These are phyloP conservation scores for Globisporangium canariense DNA, from an alignment of 352 stramenopile species.

Conservation along the genomic window DNA sequence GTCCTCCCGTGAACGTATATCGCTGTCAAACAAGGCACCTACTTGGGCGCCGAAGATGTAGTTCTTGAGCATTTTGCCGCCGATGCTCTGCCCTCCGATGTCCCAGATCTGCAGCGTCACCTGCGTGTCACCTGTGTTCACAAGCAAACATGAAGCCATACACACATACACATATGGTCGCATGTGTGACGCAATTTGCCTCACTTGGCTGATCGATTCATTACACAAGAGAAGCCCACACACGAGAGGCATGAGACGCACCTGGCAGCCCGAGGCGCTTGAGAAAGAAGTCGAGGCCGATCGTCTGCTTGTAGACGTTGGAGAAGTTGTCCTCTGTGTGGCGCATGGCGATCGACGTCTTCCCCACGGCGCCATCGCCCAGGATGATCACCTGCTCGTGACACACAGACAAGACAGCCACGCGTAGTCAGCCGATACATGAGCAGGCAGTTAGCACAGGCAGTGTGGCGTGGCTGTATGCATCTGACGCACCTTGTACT, in stretches of 20 bases:
- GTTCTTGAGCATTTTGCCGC: constrained; percentile 85
- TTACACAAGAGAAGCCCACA: neutral
- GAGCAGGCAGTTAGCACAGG: constrained; percentile 3
- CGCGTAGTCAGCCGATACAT: neutral
- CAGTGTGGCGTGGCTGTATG: neutral
- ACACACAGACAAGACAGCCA: neutral
- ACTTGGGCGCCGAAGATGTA: constrained; percentile 94
- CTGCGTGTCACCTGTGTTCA: constrained; percentile 70
- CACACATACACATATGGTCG: neutral
- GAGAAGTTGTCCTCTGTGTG: constrained; percentile 92
- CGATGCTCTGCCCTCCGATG: constrained; percentile 92
- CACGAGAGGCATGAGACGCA: constrained; percentile 14
- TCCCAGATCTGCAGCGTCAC: constrained; percentile 94
- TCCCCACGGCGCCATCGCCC: constrained; percentile 92
- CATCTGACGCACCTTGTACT: constrained; percentile 67
- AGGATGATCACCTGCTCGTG: constrained; percentile 90
- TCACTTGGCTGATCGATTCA: neutral
- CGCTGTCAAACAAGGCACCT: neutral
- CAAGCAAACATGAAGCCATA: too few relatives aligned
- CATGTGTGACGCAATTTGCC: neutral
- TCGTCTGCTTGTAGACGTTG: constrained; percentile 94
- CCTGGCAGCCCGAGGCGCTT: constrained; percentile 89
- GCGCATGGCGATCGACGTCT: constrained; percentile 93
- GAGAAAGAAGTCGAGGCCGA: constrained; percentile 95
- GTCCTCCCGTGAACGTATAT: neutral